Conservation (phyloP, 257 asterid genomes). For the Nicotiana tomentosiformis region DNA sequence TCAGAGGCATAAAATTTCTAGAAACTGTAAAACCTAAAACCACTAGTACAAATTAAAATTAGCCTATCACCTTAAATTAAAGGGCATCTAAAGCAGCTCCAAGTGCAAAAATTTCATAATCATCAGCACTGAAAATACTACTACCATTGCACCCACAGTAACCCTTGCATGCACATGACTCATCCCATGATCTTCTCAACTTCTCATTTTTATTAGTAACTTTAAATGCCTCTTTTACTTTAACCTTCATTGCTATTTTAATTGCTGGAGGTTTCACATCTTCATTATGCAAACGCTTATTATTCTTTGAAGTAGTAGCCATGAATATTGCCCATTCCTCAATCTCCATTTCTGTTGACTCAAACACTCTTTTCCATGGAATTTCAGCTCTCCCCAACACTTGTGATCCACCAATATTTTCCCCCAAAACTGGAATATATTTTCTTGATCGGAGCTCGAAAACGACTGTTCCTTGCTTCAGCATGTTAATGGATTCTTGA, state of each 20-base stretch:
- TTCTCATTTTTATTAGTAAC: not conserved
- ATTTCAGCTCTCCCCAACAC: slow-evolving; percentile 48
- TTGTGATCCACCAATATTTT: slow-evolving; percentile 35
- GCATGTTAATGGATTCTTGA: slow-evolving; percentile 26
- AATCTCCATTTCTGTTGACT: slow-evolving; percentile 24
- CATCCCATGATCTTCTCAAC: not conserved
- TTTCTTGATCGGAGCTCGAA: slow-evolving; percentile 55
- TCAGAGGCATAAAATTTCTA: not conserved
- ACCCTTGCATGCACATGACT: not conserved
- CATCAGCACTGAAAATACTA: not conserved
- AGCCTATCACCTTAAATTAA: not conserved
- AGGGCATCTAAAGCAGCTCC: slow-evolving; percentile 31
- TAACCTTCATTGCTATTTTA: slow-evolving; percentile 36
- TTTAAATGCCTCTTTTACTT: not conserved
- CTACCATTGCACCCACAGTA: slow-evolving; percentile 15
- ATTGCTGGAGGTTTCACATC: slow-evolving; percentile 49
- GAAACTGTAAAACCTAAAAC: not conserved
- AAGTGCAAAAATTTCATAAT: slow-evolving; percentile 26
- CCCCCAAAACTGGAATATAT: slow-evolving; percentile 22
- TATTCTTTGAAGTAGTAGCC: slow-evolving; percentile 15
- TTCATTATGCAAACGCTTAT: not conserved
- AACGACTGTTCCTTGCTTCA: slow-evolving; percentile 28
- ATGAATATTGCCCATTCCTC: slow-evolving; percentile 45
- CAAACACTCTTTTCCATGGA: slow-evolving; percentile 41
- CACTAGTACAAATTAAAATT: not conserved